phyloP scores from a whole-genome alignment of 2,329 filamentous ascomycete genomes.

The Botrytis pseudocinerea region DNA sequence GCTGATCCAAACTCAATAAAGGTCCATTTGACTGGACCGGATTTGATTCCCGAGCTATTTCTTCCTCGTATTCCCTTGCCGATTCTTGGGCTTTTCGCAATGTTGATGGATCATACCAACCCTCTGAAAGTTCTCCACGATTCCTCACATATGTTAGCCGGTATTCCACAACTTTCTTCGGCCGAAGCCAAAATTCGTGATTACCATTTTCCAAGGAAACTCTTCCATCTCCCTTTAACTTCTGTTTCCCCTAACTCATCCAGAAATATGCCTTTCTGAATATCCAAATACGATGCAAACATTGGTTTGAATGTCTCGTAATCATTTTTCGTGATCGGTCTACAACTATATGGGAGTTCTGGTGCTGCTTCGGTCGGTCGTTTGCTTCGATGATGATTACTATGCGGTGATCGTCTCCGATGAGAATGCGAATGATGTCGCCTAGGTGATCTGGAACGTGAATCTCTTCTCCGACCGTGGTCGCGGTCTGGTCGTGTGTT shows the following conservation, averaged over 20 bases:
- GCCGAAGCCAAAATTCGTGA: conserved; percentile 31
- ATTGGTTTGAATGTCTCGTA: conserved; percentile 66
- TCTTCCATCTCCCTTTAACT: conserved; percentile 84
- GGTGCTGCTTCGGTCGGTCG: conserved; percentile 41
- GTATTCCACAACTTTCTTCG: neutral
- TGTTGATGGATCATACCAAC: conserved; percentile 86
- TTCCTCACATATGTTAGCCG: conserved; percentile 65
- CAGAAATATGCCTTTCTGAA: conserved; percentile 78
- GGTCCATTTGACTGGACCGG: conserved; percentile 21
- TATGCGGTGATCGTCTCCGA: conserved; percentile 32
- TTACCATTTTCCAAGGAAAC: conserved; percentile 85
- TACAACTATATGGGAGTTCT: conserved; percentile 64
- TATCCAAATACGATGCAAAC: conserved; percentile 80
- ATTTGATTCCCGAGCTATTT: conserved; percentile 25
- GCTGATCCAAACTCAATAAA: conserved; percentile 15
- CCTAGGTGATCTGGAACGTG: conserved; percentile 25
- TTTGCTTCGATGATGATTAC: conserved; percentile 30
- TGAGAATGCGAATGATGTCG: conserved; percentile 27
- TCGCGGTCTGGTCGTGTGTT: conserved; percentile 1
- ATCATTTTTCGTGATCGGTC: conserved; percentile 67
- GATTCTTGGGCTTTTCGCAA: conserved; percentile 39
- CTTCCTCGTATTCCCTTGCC: conserved; percentile 21
- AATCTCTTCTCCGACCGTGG: conserved; percentile 18
- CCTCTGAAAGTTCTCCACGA: conserved; percentile 77
- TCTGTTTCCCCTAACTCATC: conserved; percentile 73